Evolutionary conservation across 2,329 filamentous ascomycete genomes (phyloP), one percentile per base, ranked within the genome.

Genomic region (Aspergillus japonicus): DNA sequence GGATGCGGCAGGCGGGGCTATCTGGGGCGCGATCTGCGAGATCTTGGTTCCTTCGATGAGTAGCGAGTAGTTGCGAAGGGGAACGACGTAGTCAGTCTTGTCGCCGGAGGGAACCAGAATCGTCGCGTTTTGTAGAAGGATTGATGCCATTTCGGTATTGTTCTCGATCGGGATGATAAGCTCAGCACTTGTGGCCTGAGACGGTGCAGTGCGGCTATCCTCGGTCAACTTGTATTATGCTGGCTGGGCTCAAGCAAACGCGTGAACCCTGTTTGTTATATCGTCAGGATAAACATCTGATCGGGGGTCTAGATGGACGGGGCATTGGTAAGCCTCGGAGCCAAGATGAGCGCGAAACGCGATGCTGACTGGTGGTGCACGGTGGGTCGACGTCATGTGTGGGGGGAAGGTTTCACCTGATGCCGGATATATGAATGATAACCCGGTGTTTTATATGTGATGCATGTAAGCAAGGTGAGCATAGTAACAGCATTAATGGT

Each of bases 21-120:
- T 62, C 3, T 64, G 39, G 3, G 50, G 42, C 3, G 54, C 63
- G 31, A 71, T 68, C 44, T 64, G 56, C 3, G 57, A 48, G 51
- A 70, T 69, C 21, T 55, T 63, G 42, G 64, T 63, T 23, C 59
- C 62, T 21, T 68, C 59, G 35, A 71, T 68, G 6, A 71, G 57
- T 14, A 70, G 31, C 5, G 52, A 54, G 24, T 59, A 50, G 5
- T 56, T 14, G 2, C 47, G 50, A 14, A 65, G 53, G 1, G 60
- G 56, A 12, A 54, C 47, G 14, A 66, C 65, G 26, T 61, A 47
- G 54, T 61, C 71, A 31, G 56, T 57, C 6, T 57, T 49, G n/a
- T 66, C 47, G 19, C 56, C 57, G 5, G 52, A 58, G 14, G 57
- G 64, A 33, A 64, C 62, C 8, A 65, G 56, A 8, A 65, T 59